Base-by-base conservation (phyloP, 2,329 filamentous ascomycete genomes). In the Ceratocystis alfenasii region DNA sequence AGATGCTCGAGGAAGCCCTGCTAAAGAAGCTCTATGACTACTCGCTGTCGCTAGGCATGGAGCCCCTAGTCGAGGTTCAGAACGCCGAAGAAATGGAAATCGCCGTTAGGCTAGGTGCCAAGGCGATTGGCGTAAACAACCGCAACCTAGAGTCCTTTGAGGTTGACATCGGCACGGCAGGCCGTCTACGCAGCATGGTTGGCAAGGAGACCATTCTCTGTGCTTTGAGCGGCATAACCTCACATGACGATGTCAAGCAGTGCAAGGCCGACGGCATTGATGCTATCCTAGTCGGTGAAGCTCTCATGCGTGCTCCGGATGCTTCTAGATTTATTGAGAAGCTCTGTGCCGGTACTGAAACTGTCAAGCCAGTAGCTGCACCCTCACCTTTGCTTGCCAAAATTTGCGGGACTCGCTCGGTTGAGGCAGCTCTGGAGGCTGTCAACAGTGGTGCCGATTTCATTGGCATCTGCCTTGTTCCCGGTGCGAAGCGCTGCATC, bases 51-150 rank as follows among this genome's bases (percentile, higher is more conserved):
- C 80, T 99, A 1, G 93, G 92, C 20, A 99, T 99, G 94, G 95
- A 99, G 76, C 94, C 94, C 44, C 77, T 99, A 36, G 94, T 99
- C 1, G 94, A 99, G 75, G 94, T 99, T 33, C 95, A 99, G 73
- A 99, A 88, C 53, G 85, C 87, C 0, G 89, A 94, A 62, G 94
- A 99, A 76, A 99, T 96, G 90, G 81, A 87, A 48, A 86, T 86
- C 66, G 94, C 95, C 6, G 85, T 96, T 59, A 83, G 88, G 66
- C 81, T 99, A 25, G 94, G 93, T 10, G 84, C 94, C 25, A 88
- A 92, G 75, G 93, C 90, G 46, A 95, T 99, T 71, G 94, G 94
- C 30, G 94, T 99, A 71, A 99, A 99, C 78, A 99, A 99, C 78
- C 87, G 94, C 65, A 95, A 99, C 72, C 81, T 99, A 12, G 93